Percentiles rank a stretch among this genome's conserved stretches.
Conservation (phyloP, 2,329 filamentous ascomycete species). For the Trematosphaeria pertusa region DNA sequence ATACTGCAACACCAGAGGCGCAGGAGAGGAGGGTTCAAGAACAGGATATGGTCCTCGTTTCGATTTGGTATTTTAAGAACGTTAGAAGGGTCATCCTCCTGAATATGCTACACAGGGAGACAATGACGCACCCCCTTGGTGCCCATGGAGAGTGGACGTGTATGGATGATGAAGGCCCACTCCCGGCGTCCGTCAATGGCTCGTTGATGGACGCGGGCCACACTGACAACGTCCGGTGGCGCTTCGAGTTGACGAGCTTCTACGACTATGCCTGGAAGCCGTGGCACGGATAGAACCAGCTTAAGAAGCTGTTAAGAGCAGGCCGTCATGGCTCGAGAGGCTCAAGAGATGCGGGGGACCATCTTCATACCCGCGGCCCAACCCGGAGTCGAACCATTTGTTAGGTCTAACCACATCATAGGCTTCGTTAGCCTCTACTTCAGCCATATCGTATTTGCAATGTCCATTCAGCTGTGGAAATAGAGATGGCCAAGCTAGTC, state of each 20-base stretch:
- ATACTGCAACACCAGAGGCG: neutral
- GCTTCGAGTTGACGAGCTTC: constrained; percentile 17
- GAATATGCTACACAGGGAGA: constrained; percentile 13
- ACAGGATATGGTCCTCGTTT: constrained; percentile 11
- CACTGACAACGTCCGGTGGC: constrained; percentile 13
- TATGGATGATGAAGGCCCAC: constrained; percentile 7
- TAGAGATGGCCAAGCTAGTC: too few species aligned
- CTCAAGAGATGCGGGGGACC: neutral
- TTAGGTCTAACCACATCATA: too few species aligned
- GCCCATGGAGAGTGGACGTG: constrained; percentile 12
- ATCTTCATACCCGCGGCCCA: neutral
- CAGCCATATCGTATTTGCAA: too few species aligned
- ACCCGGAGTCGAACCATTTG: neutral
- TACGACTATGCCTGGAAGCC: constrained; percentile 11
- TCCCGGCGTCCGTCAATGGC: neutral
- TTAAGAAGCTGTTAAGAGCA: too few species aligned
- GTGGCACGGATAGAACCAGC: constrained; percentile 7
- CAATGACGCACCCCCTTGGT: neutral
- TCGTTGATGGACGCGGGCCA: neutral
- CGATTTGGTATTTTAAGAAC: constrained; percentile 13
- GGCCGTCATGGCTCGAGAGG: neutral
- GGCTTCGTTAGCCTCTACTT: too few species aligned
- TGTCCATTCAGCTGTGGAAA: too few species aligned
- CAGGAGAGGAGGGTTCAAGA: constrained; percentile 4
- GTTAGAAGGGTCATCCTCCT: constrained; percentile 18